A percentile compares a stretch with the other conserved stretches of the same genome.
Evolutionary conservation across 2,329 filamentous ascomycete genomes (phyloP).

Genomic region (Triangularia verruculosa): DNA sequence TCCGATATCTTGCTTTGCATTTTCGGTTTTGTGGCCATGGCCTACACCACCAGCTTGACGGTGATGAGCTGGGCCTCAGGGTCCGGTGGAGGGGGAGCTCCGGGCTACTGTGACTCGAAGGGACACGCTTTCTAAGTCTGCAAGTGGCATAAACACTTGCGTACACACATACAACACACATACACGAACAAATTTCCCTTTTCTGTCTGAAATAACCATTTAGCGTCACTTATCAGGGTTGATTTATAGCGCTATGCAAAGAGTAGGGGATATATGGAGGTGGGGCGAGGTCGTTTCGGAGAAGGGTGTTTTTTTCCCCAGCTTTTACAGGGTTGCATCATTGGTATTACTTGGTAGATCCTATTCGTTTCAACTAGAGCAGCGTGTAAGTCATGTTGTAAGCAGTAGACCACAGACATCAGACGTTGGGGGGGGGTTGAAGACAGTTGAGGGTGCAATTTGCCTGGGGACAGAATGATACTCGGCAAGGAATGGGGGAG

Average conservation of each 20-base stretch:
- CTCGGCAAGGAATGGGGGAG: background rate
- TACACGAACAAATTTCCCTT: background rate
- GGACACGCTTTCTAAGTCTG: slow-evolving; percentile 11
- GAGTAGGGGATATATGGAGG: background rate
- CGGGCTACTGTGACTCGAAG: slow-evolving; percentile 53
- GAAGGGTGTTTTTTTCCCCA: slow-evolving; percentile 1
- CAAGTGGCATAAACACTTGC: background rate
- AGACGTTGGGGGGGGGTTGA: background rate
- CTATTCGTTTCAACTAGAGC: background rate
- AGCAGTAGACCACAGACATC: background rate
- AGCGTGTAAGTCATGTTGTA: background rate
- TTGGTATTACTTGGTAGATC: background rate
- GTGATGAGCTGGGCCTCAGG: slow-evolving; percentile 79
- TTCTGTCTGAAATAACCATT: background rate
- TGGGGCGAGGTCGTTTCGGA: background rate
- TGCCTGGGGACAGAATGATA: background rate
- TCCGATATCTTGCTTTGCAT: slow-evolving; percentile 74
- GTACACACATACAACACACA: background rate
- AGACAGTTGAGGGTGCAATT: background rate
- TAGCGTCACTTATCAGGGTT: slow-evolving; percentile 1
- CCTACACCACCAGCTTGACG: slow-evolving; percentile 85
- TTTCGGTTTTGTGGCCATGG: slow-evolving; percentile 84
- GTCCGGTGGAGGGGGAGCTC: slow-evolving; percentile 37
- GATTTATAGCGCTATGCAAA: slow-evolving; percentile 2
- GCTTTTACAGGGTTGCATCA: background rate